These are phyloP conservation scores for Yamadazyma songkhlaensis DNA, from an alignment of 1,139 yeast genomes.

Conservation along the genomic window DNA sequence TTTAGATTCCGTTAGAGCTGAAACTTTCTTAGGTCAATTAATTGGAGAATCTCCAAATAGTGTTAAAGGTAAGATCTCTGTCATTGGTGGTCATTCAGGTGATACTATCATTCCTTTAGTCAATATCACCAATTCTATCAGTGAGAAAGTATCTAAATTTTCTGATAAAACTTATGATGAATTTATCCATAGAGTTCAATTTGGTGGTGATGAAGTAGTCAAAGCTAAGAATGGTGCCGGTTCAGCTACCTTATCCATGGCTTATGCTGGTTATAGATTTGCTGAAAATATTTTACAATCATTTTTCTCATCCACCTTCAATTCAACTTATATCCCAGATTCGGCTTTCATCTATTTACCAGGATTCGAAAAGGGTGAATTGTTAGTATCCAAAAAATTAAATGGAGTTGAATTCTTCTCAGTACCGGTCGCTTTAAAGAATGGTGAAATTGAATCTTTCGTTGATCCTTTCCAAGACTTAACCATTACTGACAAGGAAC, in stretches of 20 bases:
- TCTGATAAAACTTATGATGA: constrained; percentile 34
- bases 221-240: constrained; percentile 77
- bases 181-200: constrained; percentile 63
- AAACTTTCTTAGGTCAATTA: constrained; percentile 55
- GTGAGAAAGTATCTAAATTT: constrained; percentile 28
- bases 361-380: constrained; percentile 50
- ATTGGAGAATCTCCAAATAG: constrained; percentile 31
- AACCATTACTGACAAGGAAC: constrained; percentile 40
- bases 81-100: constrained; percentile 77
- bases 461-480: constrained; percentile 41
- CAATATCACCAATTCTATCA: constrained; percentile 24
- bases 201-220: constrained; percentile 79
- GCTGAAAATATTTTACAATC: constrained; percentile 51
- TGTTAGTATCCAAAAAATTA: constrained; percentile 37
- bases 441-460: constrained; percentile 49
- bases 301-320: constrained; percentile 25
- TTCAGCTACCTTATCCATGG: constrained; percentile 77
- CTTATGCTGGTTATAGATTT: constrained; percentile 71
- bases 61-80: constrained; percentile 52
- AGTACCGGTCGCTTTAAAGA: constrained; percentile 54
- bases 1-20: constrained; percentile 67
- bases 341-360: constrained; percentile 63
- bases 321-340: constrained; percentile 36
- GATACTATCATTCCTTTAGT: constrained; percentile 67
- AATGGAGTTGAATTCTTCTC: constrained; percentile 54